Base-by-base conservation (phyloP, 2,329 filamentous ascomycete genomes). In the Aspergillus sp. region DNA sequence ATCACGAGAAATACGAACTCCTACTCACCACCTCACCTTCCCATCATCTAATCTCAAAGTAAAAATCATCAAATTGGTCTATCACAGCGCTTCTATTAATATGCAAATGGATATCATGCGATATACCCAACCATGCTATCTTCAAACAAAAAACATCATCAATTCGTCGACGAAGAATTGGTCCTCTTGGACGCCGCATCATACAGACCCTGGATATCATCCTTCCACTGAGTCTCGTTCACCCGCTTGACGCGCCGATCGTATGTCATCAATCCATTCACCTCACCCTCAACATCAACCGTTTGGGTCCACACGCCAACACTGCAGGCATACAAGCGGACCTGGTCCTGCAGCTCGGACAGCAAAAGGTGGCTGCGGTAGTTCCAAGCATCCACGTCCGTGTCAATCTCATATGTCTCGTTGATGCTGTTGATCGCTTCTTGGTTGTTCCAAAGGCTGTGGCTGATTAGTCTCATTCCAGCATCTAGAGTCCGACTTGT, bases 261-360 rank as follows among this genome's bases (percentile, higher is more conserved):
- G 66, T 90, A 90, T 0, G 88, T 90, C 65, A 90, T 72, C 59
- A 91, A 76, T 0, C 89, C 89, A 65, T 91, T 91, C 8, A 91
- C 86, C 71, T 91, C 89, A 4, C 88, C 88, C 70, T 91, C 88
- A 0, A 91, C 88, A 66, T 91, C 89, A 0, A 86, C 89, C 0
- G 88, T 91, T 77, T 91, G 88, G 0, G 89, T 91, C 83, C 87
- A 91, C 0, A 91, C 83, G 10, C 83, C 89, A 0, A 85, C 88
- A 36, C 84, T 88, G 74, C 89, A 91, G 0, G 84, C 80, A 58
- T 81, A 90, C 10, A 74, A 75, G 60, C 84, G 79, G 11, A 80
- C 72, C 61, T 85, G 83, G 2, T 81, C 79, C 11, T 71, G 68
- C 2, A 85, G 71, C 60, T 85, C 81, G 3, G 54, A 64, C 2